These are phyloP conservation scores for Backusella circina DNA, from an alignment of 192 early-diverging fungal genomes.

Conservation along the genomic window DNA sequence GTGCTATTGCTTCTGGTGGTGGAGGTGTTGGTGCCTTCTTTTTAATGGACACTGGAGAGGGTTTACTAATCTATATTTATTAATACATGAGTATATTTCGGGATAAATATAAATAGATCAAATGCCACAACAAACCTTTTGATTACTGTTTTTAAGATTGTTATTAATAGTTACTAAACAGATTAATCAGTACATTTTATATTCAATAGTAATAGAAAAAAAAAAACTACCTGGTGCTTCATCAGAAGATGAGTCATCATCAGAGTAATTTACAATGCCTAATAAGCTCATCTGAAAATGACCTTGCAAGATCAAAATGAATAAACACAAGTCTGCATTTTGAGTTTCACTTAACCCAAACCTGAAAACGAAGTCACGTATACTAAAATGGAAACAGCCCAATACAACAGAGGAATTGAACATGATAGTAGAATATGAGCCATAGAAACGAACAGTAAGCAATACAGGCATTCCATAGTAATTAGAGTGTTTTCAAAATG, in stretches of 20 bases:
- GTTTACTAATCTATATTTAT: background rate
- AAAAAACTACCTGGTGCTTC: conserved; percentile 1
- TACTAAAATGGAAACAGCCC: no score
- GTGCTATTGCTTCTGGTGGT: background rate
- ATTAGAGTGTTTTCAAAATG: no score
- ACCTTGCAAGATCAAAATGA: background rate
- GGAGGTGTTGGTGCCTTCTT: background rate
- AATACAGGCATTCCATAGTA: no score
- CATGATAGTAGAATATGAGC: no score
- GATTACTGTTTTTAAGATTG: background rate
- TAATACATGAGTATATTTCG: background rate
- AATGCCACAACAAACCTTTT: background rate
- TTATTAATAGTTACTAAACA: background rate
- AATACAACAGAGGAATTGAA: no score
- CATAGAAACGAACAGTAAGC: no score
- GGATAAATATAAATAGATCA: background rate
- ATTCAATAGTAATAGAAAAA: background rate
- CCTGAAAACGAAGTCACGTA: background rate
- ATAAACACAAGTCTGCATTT: background rate
- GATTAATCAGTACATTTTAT: background rate
- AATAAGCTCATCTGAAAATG: background rate
- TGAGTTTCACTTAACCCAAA: background rate
- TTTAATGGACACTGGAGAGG: background rate
- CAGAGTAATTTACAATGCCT: conserved; percentile 29
- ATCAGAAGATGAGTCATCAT: conserved; percentile 25